Evolutionary conservation across 1,284 basidiomycete genomes (phyloP).

Genomic region (Apiotrichum brassicae): DNA sequence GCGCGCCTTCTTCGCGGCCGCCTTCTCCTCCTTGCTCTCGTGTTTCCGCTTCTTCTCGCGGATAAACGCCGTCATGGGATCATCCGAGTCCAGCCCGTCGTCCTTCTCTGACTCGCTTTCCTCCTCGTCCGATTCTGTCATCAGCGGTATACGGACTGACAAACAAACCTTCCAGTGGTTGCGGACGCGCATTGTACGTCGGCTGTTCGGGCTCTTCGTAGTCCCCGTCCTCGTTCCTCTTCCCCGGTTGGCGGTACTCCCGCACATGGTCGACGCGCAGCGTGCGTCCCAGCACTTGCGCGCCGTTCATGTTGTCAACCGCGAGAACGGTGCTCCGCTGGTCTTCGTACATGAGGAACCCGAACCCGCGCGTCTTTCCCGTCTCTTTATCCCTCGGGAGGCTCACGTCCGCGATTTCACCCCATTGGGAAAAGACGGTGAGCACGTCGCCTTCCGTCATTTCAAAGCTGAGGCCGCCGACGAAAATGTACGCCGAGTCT

Average conservation of each 20-base stretch:
- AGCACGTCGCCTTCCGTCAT: conserved; percentile 97
- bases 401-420: conserved; percentile 91
- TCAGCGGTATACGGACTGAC: conserved; percentile 1
- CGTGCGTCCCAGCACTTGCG: conserved; percentile 75
- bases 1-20: conserved; percentile 46
- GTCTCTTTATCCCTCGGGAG: conserved; percentile 87
- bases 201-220: conserved; percentile 78
- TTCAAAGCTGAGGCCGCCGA: conserved; percentile 77
- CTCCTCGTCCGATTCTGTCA: conserved; percentile 33
- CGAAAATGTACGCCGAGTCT: conserved; percentile 93
- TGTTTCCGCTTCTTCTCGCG: conserved; percentile 58
- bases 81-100: conserved; percentile 80
- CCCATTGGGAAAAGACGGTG: conserved; percentile 94
- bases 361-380: conserved; percentile 84
- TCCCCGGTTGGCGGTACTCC: conserved; percentile 81
- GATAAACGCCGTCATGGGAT: conserved; percentile 93
- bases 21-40: conserved; percentile 68
- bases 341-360: conserved; percentile 98
- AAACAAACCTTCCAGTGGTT: conserved; percentile 58
- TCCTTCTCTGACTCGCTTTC: conserved; percentile 56
- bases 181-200: conserved; percentile 74
- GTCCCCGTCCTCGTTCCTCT: conserved; percentile 78
- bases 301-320: conserved; percentile 97
- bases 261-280: conserved; percentile 88
- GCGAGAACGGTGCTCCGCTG: conserved; percentile 92